phyloP scores from a whole-genome alignment of 768 basidiomycete genomes.

The Kwoniella heveanensis region DNA sequence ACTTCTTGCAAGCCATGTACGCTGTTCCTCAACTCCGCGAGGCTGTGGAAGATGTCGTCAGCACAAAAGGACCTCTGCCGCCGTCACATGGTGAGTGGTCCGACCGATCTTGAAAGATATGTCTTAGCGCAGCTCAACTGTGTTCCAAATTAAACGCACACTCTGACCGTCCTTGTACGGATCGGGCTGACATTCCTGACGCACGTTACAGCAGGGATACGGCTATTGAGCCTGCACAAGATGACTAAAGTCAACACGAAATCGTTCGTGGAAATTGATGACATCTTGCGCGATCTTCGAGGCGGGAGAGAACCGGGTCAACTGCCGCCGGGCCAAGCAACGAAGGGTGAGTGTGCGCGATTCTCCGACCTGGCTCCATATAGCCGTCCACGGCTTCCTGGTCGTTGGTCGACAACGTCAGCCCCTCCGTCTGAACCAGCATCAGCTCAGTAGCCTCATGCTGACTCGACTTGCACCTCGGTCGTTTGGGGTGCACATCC shows the following conservation, averaged over 20 bases:
- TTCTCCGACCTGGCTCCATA: too few species aligned
- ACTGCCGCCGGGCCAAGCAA: constrained; percentile 31
- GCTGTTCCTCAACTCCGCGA: constrained; percentile 45
- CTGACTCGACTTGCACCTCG: too few species aligned
- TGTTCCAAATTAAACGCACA: too few species aligned
- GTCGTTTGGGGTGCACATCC: too few species aligned
- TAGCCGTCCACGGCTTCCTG: too few species aligned
- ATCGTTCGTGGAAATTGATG: constrained; percentile 37
- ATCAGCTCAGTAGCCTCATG: too few species aligned
- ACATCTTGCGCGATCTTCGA: constrained; percentile 18
- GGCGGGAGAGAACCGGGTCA: constrained; percentile 21
- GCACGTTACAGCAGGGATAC: not conserved
- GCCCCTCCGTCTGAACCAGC: too few species aligned
- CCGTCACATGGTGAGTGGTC: constrained; percentile 8
- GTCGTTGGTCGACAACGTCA: too few species aligned
- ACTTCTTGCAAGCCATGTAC: constrained; percentile 39
- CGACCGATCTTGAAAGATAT: too few species aligned
- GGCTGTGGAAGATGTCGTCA: constrained; percentile 13
- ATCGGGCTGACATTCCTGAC: not conserved
- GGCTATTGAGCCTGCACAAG: not conserved
- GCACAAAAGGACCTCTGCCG: not conserved
- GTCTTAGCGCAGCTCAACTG: too few species aligned
- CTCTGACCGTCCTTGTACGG: too few species aligned
- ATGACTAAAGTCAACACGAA: not conserved
- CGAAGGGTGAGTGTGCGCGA: constrained; percentile 28